Conservation (phyloP, 2,329 filamentous ascomycete genomes). For the Pseudocercospora musae region DNA sequence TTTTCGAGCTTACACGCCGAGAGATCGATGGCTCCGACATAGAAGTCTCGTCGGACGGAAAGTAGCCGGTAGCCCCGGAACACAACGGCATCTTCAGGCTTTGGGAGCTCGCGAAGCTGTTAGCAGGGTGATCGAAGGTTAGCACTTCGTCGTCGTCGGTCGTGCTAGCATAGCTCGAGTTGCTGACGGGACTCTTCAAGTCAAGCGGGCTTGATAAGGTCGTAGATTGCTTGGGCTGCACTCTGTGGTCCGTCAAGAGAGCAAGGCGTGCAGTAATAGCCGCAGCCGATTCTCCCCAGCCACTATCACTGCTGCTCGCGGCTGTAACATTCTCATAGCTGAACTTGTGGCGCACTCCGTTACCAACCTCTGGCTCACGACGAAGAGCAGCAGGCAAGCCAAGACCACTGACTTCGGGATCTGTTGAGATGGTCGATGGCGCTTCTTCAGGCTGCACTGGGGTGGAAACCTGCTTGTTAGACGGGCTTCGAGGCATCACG, state of each 20-base stretch:
- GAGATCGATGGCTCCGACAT: constrained; percentile 17
- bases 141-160: constrained; percentile 81
- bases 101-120: constrained; percentile 15
- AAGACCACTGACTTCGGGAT: background rate
- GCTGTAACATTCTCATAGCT: constrained; percentile 39
- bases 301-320: constrained; percentile 26
- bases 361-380: constrained; percentile 10
- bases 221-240: constrained; percentile 12
- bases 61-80: constrained; percentile 28
- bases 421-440: background rate
- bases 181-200: constrained; percentile 45
- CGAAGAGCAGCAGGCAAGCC: constrained; percentile 2
- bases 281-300: constrained; percentile 34
- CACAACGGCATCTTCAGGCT: constrained; percentile 23
- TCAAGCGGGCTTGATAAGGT: constrained; percentile 31
- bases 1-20: constrained; percentile 19
- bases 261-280: constrained; percentile 28
- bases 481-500: constrained; percentile 36
- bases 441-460: constrained; percentile 2
- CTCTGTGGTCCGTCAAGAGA: constrained; percentile 29
- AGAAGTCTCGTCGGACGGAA: constrained; percentile 21
- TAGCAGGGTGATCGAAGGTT: constrained; percentile 52
- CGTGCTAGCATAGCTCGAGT: constrained; percentile 63
- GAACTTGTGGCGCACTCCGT: constrained; percentile 28
- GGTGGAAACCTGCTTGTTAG: constrained; percentile 28